Evolutionary conservation across 164 flowering plant species (phyloP).

Genomic region (Aristolochia californica): DNA sequence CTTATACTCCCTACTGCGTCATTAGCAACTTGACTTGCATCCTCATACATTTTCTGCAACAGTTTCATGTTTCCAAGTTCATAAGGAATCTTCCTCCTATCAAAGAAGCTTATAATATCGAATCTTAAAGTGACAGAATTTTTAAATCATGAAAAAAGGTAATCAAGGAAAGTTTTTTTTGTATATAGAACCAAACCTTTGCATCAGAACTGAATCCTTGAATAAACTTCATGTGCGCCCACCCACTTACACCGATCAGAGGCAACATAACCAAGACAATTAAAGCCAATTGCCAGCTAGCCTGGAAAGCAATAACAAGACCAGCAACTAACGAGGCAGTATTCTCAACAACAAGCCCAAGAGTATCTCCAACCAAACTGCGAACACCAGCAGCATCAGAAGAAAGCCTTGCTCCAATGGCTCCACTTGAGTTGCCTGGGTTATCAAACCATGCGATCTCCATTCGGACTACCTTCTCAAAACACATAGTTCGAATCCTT

Average conservation of each 20-base stretch:
- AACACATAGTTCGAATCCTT: conserved; percentile 15
- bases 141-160: neutral
- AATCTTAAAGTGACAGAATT: neutral
- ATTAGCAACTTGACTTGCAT: conserved; percentile 23
- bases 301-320: conserved; percentile 27
- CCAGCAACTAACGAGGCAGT: conserved; percentile 26
- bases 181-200: conserved; percentile 18
- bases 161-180: neutral
- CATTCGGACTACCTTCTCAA: conserved; percentile 15
- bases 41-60: conserved; percentile 17
- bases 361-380: conserved; percentile 31
- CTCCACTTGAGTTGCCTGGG: conserved; percentile 27
- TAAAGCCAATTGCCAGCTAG: conserved; percentile 35
- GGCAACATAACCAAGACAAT: conserved; percentile 31
- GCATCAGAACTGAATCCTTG: conserved; percentile 37
- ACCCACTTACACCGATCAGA: conserved; percentile 25
- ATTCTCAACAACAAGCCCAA: conserved; percentile 30
- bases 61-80: no score
- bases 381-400: conserved; percentile 30
- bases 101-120: no score
- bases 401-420: conserved; percentile 35
- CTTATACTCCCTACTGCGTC: conserved; percentile 22
- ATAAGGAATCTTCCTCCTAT: no score
- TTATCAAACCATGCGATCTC: conserved; percentile 21
- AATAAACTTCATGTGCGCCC: conserved; percentile 26